Evolutionary conservation across 2,329 filamentous ascomycete genomes (phyloP), one percentile per base, ranked within the genome.

Genomic region (Calonectria henricotiae): DNA sequence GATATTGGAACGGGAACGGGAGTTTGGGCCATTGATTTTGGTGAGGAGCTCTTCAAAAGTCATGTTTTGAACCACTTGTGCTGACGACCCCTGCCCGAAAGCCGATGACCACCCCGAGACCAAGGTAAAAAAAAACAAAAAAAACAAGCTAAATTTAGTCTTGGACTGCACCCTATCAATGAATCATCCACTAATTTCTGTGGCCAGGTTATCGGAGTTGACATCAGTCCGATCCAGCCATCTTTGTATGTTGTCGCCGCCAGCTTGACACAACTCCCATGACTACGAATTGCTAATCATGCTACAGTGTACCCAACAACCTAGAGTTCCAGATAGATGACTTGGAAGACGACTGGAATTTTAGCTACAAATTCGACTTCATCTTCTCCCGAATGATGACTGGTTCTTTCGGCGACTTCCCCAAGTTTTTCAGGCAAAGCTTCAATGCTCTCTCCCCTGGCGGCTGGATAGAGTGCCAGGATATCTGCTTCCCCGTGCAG

Each of bases 1-100:
- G 86, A 88, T 75, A 75, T 86, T 30, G 86, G 86, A n/a, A 87
- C 85, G 1, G 86, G 86, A 0, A 88, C 86, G 3, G 85, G 85
- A 20, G 77, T 81, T 9, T 85, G 83, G 83, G 81, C 82, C 4
- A 83, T 87, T 11, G 86, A 87, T 67, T 82, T 86, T 71, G 85
- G 78, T 79, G 70, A 7, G 69, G 58, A 13, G 43, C 25, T 11
- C 11, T 23, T 17, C 44, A 8, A 13, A 11, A 12, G 1, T 9
- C 5, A 7, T 32, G 7, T 44, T 5, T 2, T 7, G n/a, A 1
- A 12, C 12, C 4, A 1, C 30, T 13, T 1, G 17, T 41, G 20
- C 72, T 74, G 58, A 76, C 67, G 3, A 27, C 25, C 3, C 12
- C 4, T 2, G 12, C 35, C 32, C n/a, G 20, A 27, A 37, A 81